phyloP scores from a whole-genome alignment of 257 asterid species.

The Ocimum tenuiflorum region DNA sequence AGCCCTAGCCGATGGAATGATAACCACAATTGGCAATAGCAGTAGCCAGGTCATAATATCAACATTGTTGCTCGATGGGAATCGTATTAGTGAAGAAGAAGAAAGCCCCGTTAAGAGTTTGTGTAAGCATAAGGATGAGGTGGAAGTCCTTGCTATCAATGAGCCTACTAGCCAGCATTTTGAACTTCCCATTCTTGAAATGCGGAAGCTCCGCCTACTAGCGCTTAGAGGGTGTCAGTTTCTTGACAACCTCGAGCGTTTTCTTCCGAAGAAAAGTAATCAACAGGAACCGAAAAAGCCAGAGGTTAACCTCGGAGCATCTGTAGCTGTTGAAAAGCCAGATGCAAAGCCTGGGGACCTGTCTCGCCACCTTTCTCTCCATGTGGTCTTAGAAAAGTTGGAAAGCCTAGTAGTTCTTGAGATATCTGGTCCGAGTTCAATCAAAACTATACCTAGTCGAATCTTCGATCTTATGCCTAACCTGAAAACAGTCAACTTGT shows the following conservation, averaged over 20 bases:
- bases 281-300: too few relatives aligned
- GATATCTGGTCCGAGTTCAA: slow-evolving; percentile 31
- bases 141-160: slow-evolving; percentile 25
- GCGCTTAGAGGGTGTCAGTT: slow-evolving; percentile 38
- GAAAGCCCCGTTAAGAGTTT: neutral
- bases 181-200: slow-evolving; percentile 10
- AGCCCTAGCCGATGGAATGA: slow-evolving; percentile 27
- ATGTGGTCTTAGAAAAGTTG: neutral
- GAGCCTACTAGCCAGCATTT: slow-evolving; percentile 30
- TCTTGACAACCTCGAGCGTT: neutral
- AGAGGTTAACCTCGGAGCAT: too few relatives aligned
- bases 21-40: slow-evolving; percentile 12
- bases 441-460: slow-evolving; percentile 15
- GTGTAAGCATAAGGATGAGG: neutral
- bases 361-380: too few relatives aligned
- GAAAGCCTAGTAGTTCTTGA: slow-evolving; percentile 28
- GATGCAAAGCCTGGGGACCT: too few relatives aligned
- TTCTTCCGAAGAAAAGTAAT: neutral
- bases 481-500: slow-evolving; percentile 26
- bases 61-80: slow-evolving; percentile 26
- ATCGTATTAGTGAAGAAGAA: slow-evolving; percentile 19
- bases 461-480: slow-evolving; percentile 2
- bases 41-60: neutral
- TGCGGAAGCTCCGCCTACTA: slow-evolving; percentile 23
- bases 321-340: too few relatives aligned